Conservation (phyloP, 192 early-diverging fungal species). For the Thamnidium elegans region DNA sequence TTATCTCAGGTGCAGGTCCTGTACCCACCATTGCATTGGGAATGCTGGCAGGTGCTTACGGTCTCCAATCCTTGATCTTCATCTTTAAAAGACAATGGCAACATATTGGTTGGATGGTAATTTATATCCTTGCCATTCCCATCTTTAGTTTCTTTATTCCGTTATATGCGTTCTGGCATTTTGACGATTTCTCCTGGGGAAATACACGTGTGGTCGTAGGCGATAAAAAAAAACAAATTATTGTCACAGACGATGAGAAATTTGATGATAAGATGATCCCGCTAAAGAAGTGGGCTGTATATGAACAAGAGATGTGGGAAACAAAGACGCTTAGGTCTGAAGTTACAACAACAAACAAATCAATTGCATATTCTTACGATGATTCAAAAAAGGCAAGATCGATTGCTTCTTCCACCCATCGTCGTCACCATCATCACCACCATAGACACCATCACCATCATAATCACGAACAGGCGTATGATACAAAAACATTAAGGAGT, state of each 20-base stretch:
- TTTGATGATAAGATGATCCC: slow-evolving; percentile 75
- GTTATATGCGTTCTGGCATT: slow-evolving; percentile 93
- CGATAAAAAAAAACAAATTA: slow-evolving; percentile 53
- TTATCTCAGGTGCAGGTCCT: slow-evolving; percentile 49
- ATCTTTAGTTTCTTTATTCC: slow-evolving; percentile 67
- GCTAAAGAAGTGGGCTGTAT: slow-evolving; percentile 66
- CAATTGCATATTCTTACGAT: slow-evolving; percentile 27
- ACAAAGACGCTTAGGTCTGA: slow-evolving; percentile 23
- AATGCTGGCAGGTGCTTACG: slow-evolving; percentile 86
- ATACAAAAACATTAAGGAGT: slow-evolving; percentile 12
- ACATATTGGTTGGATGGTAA: slow-evolving; percentile 88
- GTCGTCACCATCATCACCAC: slow-evolving; percentile 8
- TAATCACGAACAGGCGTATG: not conserved
- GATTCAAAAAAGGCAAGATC: slow-evolving; percentile 1
- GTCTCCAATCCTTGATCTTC: slow-evolving; percentile 85
- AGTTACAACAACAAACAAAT: slow-evolving; percentile 19
- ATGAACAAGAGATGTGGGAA: slow-evolving; percentile 60
- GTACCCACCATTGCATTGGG: slow-evolving; percentile 81
- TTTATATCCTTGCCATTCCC: slow-evolving; percentile 75
- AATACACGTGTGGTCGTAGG: slow-evolving; percentile 57
- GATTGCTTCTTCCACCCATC: not conserved
- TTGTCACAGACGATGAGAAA: slow-evolving; percentile 59
- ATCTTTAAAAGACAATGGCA: slow-evolving; percentile 71
- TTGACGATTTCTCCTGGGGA: slow-evolving; percentile 99
- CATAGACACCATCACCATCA: not conserved